Evolutionary conservation across 345 rosid genomes (phyloP), one percentile per base, ranked within the genome.

Genomic region (Gossypium bickii): DNA sequence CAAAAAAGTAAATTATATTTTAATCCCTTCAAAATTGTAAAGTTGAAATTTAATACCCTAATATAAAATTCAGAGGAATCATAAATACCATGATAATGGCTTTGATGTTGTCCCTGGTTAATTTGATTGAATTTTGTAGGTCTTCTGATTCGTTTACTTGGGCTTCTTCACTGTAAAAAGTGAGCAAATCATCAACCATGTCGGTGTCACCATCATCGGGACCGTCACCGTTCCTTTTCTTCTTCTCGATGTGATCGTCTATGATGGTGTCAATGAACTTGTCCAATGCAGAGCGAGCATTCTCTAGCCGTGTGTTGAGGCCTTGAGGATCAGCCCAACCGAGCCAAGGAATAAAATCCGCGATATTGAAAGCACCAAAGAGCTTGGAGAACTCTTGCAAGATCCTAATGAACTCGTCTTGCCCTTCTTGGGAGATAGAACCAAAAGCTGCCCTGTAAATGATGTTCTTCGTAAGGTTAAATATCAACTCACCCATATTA

Each of bases 311-410:
- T 5, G 49, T 27, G 72, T 78, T 85, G 52, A 92, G 83, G n/a
- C 98, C 97, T 38, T 90, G 91, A 0, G 90, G 87, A 67, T 88
- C 98, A 3, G 86, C 71, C 90, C 93, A 82, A 3, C 82, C 80
- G n/a, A 94, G 82, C 76, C 75, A 83, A 15, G 97, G 97, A 24
- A 94, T 80, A 70, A 91, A 92, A 78, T 94, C 98, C 0, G 97
- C 93, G 10, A 94, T 79, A 70, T 94, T 94, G 59, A 94, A 94
- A 8, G 97, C 97, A 6, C 98, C 98, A 55, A 94, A 94, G 7
- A 94, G 89, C 88, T 89, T 90, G 1, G 98, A 94, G 66, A 94
- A 94, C 79, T 94, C 97, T 77, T 94, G 98, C 72, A 94, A 73
- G 45, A 94, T 92, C 74, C 82, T 63, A 29, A 90, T 88, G 67